Evolutionary conservation across 129 eudicot species (phyloP).

Genomic region (Escallonia rubra): DNA sequence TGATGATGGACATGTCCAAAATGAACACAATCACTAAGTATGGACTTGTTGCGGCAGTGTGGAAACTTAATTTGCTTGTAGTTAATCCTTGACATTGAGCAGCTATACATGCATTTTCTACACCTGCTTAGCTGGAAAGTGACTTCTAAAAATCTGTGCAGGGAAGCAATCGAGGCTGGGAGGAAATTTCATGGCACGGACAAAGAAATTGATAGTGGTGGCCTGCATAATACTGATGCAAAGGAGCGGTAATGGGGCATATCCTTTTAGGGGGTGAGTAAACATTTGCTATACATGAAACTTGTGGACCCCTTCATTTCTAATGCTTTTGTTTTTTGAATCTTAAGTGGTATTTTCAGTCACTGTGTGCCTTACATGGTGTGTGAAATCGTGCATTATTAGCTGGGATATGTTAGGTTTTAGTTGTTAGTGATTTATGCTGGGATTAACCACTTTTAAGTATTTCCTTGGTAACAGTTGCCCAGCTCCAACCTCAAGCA

Average conservation of each 20-base stretch:
- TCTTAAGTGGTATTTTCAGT: too few relatives aligned
- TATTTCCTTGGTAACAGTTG: too few relatives aligned
- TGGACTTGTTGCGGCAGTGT: neutral
- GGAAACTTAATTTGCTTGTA: neutral
- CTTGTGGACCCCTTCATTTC: neutral
- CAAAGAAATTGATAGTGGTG: conserved; percentile 17
- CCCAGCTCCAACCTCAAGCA: too few relatives aligned
- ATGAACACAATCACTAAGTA: neutral
- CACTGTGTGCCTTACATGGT: too few relatives aligned
- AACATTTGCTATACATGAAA: neutral
- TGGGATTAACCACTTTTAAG: too few relatives aligned
- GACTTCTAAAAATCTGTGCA: conserved; percentile 18
- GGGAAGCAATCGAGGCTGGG: conserved; percentile 93
- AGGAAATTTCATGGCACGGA: conserved; percentile 47
- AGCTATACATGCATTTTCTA: neutral
- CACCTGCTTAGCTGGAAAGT: neutral
- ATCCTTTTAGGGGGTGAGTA: neutral
- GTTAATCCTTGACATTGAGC: neutral
- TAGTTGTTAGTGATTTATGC: too few relatives aligned
- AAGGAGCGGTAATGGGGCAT: neutral
- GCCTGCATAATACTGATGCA: neutral
- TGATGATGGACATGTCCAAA: too few relatives aligned
- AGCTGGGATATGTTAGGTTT: too few relatives aligned
- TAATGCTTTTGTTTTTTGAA: too few relatives aligned
- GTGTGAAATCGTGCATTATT: too few relatives aligned